Base-by-base conservation (phyloP, 1,284 basidiomycete genomes). In the Phellopilus nigrolimitatus region DNA sequence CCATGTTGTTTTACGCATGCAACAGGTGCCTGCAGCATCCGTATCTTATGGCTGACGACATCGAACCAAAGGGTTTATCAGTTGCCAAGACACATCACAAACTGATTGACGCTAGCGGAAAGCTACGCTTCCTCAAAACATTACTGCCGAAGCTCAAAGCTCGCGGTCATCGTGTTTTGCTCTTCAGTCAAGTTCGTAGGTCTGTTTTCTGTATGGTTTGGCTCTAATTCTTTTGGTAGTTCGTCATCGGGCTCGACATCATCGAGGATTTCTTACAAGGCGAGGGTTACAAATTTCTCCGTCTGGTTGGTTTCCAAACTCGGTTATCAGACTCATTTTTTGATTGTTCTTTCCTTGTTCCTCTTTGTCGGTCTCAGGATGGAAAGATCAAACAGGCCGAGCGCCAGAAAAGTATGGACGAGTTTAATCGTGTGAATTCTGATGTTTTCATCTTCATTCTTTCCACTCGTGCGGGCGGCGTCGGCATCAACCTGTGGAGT, bases 171-270 rank as follows among this genome's bases (percentile, higher is more conserved):
- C 85, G 97, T 22, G 84, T 98, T n/a, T 74, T 99, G 19, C 73
- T 99, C 22, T 99, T 99, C 71, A 97, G 93, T 68, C 97, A 99
- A 75, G 97, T 95, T 68, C 62, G 76, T 59, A n/a, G n/a, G n/a
- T n/a, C n/a, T 47, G 17, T 46, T 22, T 27, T 44, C 21, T 56
- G 21, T 44, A 13, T 31, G 21, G 39, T 34, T 7, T 40, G 47
- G 56, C 24, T 41, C 40, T 36, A 38, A 10, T 28, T 41, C 9
- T 53, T n/a, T 34, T n/a, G 12, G n/a, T 57, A 94, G 91, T 94
- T 95, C 69, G 88, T 91, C 59, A 91, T 99, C 53, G 93, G 87
- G 36, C 74, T 99, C 22, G 82, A 95, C 64, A 74, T 92, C 34
- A 71, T 99, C 57, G 93, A 99, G 68, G 97, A 99, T 65, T 99